These are phyloP conservation scores for Solanum megistacrolobum DNA, from an alignment of 257 asterid species.

Conservation along the genomic window DNA sequence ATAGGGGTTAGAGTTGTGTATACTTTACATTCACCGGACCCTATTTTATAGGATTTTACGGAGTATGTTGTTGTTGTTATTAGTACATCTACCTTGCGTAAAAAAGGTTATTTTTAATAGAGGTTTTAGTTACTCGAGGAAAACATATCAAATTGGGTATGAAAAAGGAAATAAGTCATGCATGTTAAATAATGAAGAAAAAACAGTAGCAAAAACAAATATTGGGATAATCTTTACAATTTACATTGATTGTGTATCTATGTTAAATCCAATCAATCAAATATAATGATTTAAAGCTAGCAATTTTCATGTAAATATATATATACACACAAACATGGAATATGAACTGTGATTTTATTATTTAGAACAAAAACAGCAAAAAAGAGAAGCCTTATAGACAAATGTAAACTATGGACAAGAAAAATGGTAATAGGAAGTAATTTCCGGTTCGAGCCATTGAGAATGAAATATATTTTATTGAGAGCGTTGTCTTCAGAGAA, in stretches of 20 bases:
- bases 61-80: too few species aligned
- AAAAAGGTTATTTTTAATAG: too few species aligned
- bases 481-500: accelerated
- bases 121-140: too few species aligned
- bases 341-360: background rate
- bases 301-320: background rate
- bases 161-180: background rate
- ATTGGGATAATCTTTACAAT: too few species aligned
- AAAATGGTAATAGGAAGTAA: slow-evolving; percentile 29
- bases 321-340: background rate
- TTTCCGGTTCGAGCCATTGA: slow-evolving; percentile 18
- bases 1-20: too few species aligned
- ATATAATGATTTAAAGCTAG: background rate
- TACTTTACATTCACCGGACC: background rate
- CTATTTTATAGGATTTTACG: background rate
- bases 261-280: background rate
- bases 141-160: too few species aligned
- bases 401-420: background rate
- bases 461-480: background rate
- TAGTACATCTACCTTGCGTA: too few species aligned
- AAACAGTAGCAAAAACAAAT: too few species aligned
- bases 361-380: background rate
- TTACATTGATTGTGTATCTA: background rate
- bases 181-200: too few species aligned
- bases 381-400: background rate